These are phyloP conservation scores for Plantago ovata DNA, from an alignment of 257 asterid species.

Conservation along the genomic window DNA sequence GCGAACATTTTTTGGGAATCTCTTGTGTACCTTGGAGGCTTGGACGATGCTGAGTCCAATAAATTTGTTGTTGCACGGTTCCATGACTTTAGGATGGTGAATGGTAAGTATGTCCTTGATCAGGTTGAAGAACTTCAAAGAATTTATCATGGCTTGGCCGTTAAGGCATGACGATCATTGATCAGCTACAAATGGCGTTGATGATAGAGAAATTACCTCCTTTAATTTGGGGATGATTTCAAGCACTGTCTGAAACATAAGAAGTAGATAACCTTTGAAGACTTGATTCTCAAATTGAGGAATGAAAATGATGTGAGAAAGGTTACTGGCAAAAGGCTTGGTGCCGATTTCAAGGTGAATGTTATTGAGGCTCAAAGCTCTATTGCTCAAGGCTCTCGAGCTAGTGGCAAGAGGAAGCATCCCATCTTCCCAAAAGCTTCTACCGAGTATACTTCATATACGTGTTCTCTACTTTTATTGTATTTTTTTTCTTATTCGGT, in stretches of 20 bases:
- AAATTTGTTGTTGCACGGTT: neutral
- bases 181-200: neutral
- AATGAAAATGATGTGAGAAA: neutral
- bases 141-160: neutral
- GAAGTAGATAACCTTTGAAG: neutral
- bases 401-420: too few species aligned
- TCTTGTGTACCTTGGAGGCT: neutral
- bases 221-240: neutral
- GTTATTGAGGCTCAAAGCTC: neutral
- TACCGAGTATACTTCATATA: too few species aligned
- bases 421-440: too few species aligned
- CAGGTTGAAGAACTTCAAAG: neutral
- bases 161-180: neutral
- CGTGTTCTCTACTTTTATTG: too few species aligned
- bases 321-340: neutral
- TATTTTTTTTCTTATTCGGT: too few species aligned
- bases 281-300: neutral
- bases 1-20: neutral
- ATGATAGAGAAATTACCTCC: neutral
- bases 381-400: too few species aligned
- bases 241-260: constrained; percentile 1
- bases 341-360: neutral
- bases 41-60: neutral
- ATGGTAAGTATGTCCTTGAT: neutral
- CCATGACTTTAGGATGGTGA: neutral